phyloP scores from a whole-genome alignment of 805 yeast genomes.

The Blastobotrys attinorum region DNA sequence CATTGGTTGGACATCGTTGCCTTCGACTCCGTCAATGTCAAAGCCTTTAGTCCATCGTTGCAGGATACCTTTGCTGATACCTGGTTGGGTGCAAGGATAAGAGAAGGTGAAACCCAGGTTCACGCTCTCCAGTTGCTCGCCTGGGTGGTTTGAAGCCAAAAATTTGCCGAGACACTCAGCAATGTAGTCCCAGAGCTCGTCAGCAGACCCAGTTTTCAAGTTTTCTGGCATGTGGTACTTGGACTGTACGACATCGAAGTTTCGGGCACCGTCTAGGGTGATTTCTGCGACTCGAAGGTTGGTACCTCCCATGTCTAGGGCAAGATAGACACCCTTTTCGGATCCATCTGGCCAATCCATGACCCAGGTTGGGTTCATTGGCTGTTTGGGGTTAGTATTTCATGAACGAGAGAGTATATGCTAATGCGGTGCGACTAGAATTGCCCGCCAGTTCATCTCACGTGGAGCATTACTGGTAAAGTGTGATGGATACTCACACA shows the following conservation, averaged over 20 bases:
- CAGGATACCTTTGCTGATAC: constrained; percentile 76
- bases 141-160: constrained; percentile 52
- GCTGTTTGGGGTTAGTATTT: constrained; percentile 26
- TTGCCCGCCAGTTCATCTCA: too few relatives aligned
- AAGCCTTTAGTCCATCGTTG: constrained; percentile 98
- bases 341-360: constrained; percentile 87
- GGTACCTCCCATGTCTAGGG: constrained; percentile 96
- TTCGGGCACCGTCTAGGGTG: constrained; percentile 70
- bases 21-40: constrained; percentile 89
- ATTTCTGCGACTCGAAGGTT: constrained; percentile 89
- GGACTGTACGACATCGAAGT: constrained; percentile 79
- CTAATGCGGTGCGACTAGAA: too few relatives aligned
- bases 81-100: constrained; percentile 67
- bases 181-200: constrained; percentile 76
- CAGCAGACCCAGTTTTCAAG: constrained; percentile 70
- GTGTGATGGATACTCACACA: too few relatives aligned
- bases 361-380: constrained; percentile 98
- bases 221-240: constrained; percentile 72
- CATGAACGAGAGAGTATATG: neutral
- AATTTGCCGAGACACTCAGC: constrained; percentile 74
- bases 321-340: constrained; percentile 83
- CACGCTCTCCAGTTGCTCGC: constrained; percentile 38
- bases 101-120: constrained; percentile 95
- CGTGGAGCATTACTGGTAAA: too few relatives aligned
- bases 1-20: constrained; percentile 89